A percentile compares a stretch with the other conserved stretches of the same genome.
phyloP scores from a whole-genome alignment of 2,329 filamentous ascomycete species.

The Penicillium psychrosexuale region DNA sequence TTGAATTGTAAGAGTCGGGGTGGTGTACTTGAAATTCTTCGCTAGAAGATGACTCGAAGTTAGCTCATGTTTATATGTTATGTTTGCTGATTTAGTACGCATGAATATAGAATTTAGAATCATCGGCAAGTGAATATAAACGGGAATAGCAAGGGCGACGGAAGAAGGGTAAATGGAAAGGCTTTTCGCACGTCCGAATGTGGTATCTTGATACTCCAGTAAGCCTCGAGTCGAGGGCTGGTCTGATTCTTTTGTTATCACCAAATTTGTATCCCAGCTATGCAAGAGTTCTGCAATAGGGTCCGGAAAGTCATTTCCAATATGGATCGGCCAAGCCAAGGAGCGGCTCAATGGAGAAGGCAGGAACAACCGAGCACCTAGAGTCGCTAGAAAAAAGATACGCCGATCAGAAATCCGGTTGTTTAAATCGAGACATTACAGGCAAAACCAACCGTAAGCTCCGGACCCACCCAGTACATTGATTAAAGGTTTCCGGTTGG shows the following conservation, averaged over 20 bases:
- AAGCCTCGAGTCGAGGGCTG: conserved; percentile 24
- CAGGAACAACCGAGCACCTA: conserved; percentile 29
- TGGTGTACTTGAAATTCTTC: conserved; percentile 24
- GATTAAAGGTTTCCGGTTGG: conserved; percentile 19
- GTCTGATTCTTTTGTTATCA: conserved; percentile 8
- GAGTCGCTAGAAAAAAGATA: conserved; percentile 14
- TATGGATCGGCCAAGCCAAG: conserved; percentile 25
- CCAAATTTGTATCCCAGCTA: conserved; percentile 18
- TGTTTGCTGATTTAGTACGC: background rate
- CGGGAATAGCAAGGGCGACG: background rate
- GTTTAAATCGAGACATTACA: background rate
- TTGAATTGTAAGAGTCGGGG: conserved; percentile 16
- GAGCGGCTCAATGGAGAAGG: conserved; percentile 11
- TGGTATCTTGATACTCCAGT: conserved; percentile 28
- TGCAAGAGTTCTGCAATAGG: conserved; percentile 8
- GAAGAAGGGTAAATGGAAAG: conserved; percentile 1
- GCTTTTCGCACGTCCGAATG: conserved; percentile 27
- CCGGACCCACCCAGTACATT: conserved; percentile 36
- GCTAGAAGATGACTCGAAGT: conserved; percentile 8
- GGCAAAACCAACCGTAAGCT: conserved; percentile 23
- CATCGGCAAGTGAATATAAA: background rate
- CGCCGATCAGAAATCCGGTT: background rate
- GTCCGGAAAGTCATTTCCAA: conserved; percentile 26
- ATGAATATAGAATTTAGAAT: background rate
- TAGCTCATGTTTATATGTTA: background rate